Base-by-base conservation (phyloP, 148 eudicot species). In the Chenopodium quinoa region DNA sequence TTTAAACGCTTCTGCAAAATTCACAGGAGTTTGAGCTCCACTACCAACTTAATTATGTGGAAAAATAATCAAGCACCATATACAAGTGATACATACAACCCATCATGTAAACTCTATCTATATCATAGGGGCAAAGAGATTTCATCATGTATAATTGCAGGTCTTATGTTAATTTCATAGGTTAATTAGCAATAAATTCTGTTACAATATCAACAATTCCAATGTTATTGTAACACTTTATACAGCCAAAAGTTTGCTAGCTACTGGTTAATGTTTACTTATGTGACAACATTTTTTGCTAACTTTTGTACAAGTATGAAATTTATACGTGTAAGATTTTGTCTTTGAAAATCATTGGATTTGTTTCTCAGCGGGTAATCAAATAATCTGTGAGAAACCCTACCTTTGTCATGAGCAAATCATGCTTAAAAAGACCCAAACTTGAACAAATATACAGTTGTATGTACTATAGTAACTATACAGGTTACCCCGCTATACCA, bases 181-280 rank as follows among this genome's bases (percentile, higher is more conserved):
- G 19, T 73, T 40, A 37, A 6, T 0, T 7, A 54, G 9, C 20
- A 25, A 48, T 7, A 14, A 48, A 48, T 48, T 62, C 13, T 20
- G 65, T 62, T 56, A 13, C 13, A 9, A 60, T 0, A 40, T 63
- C 32, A 20, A 44, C 79, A 62, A 77, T 37, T 62, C 79, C 79
- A 77, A 77, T n/a, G 79, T 19, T n/a, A 17, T 62, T 77, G 79
- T 62, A 62, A 37, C 5, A 22, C 79, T 77, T 77, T 77, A 60
- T 37, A 8, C 13, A 31, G 20, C 48, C 79, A 62, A 63, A 63
- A 52, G 37, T 72, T 13, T 44, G 75, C 52, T 72, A 7, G 13
- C 31, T 60, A 20, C 27, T 77, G 79, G 31, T 63, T 63, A 23
- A 10, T 77, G 79, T 77, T 77, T 44, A 77, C 70, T 9, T 7